These are phyloP conservation scores for Sugiyamaella pinicola DNA, from an alignment of 1,139 yeast species.

Conservation along the genomic window DNA sequence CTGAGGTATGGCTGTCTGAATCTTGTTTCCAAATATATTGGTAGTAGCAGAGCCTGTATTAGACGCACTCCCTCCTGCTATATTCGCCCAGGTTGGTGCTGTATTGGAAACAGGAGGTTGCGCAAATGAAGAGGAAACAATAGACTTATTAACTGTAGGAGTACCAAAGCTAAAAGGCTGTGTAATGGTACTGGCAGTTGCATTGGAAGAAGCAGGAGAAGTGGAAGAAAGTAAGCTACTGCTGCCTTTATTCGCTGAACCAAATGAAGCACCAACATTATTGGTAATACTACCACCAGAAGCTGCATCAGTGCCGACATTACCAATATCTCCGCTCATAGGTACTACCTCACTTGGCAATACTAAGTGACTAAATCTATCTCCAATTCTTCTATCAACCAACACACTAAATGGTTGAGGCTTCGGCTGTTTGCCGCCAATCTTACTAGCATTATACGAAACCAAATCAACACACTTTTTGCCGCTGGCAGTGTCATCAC, in stretches of 20 bases:
- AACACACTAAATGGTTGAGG: slow-evolving; percentile 59
- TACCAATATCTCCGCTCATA: background rate
- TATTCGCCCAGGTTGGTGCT: slow-evolving; percentile 8
- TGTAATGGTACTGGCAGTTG: background rate
- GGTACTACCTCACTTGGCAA: background rate
- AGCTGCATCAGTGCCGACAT: background rate
- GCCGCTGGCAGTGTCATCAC: slow-evolving; percentile 46
- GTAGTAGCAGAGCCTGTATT: background rate
- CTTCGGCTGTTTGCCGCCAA: slow-evolving; percentile 49
- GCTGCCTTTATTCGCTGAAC: background rate
- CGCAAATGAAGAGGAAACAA: background rate
- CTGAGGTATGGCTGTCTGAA: background rate
- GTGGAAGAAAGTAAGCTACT: no score
- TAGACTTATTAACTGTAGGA: background rate
- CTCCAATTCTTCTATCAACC: slow-evolving; percentile 52
- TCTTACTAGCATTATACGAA: slow-evolving; percentile 53
- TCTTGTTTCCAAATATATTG: background rate
- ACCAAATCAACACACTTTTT: slow-evolving; percentile 56
- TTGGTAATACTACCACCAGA: background rate
- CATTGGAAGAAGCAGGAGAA: background rate
- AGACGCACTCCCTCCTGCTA: background rate
- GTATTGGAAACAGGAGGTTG: background rate
- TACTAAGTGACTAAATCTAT: background rate
- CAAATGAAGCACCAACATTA: background rate
- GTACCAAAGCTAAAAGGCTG: background rate